Evolutionary conservation across 805 yeast species (phyloP), one percentile per base, ranked within the genome.

Genomic region (Pichia exigua): DNA sequence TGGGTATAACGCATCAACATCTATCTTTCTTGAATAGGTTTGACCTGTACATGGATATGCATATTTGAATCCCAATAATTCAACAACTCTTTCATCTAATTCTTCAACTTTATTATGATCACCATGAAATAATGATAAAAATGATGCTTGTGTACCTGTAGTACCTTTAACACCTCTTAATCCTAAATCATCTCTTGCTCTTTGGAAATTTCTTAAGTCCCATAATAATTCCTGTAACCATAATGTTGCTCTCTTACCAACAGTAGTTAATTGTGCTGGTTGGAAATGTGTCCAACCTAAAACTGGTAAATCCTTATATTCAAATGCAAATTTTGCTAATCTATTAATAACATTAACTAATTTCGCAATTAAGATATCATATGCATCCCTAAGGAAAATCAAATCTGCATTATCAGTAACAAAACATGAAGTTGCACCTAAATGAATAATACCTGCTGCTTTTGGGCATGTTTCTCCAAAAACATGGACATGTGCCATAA

Each of bases 261-360:
- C 96, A 35, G 99, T 94, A 60, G 98, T 92, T 69, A 94, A 81
- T 75, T 94, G 99, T 49, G 99, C 99, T 17, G 99, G 99, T 76
- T 94, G 99, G 82, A 94, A 94, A 72, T 94, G 99, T 52, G 99
- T 94, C 98, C 98, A 94, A 38, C 99, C 99, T 59, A 94, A 78
- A 44, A 91, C 97, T 39, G 99, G 98, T 71, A 91, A 71, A 70
- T 94, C 98, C 74, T 94, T 94, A 77, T 92, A 81, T 69, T 87
- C 82, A 57, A 89, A 67, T 45, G 99, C 98, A 69, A 94, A 94
- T 67, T 86, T 74, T 54, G 89, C 72, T 67, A 94, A 76, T 71
- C 96, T 81, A 76, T 91, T 85, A 62, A 94, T 94, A 59, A 94
- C 98, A 63, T 94, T 94, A 62, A 90, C 98, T 61, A 94, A 79